Evolutionary conservation across 805 yeast species (phyloP).

Genomic region (Wickerhamiella spandovensis): DNA sequence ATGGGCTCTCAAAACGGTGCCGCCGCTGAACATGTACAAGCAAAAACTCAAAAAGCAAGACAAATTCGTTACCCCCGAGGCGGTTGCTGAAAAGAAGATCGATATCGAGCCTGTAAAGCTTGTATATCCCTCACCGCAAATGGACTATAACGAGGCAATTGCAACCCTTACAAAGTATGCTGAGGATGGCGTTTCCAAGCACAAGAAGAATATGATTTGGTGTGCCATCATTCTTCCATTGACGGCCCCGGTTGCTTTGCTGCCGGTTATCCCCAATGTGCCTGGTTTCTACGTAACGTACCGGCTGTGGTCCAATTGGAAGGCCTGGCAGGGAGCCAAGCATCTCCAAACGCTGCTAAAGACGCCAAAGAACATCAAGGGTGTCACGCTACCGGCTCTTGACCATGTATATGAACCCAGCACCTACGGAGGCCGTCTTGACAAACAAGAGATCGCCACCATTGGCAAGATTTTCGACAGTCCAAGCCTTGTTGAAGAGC

Average conservation of each 20-base stretch:
- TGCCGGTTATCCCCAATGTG: slow-evolving; percentile 82
- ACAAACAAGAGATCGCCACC: neutral
- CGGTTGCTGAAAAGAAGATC: slow-evolving; percentile 1
- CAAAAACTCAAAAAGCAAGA: slow-evolving; percentile 31
- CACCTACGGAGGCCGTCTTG: neutral
- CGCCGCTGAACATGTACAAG: slow-evolving; percentile 48
- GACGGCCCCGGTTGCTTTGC: slow-evolving; percentile 61
- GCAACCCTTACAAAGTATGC: slow-evolving; percentile 31
- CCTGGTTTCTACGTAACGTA: slow-evolving; percentile 82
- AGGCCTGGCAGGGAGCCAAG: slow-evolving; percentile 60
- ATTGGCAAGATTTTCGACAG: slow-evolving; percentile 9
- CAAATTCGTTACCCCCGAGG: slow-evolving; percentile 11
- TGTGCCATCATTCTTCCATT: slow-evolving; percentile 57
- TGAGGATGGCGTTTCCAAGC: slow-evolving; percentile 34
- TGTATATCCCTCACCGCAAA: slow-evolving; percentile 35
- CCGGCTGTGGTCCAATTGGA: slow-evolving; percentile 71
- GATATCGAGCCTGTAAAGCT: slow-evolving; percentile 25
- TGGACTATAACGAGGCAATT: slow-evolving; percentile 22
- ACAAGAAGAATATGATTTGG: slow-evolving; percentile 39
- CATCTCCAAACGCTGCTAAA: slow-evolving; percentile 50
- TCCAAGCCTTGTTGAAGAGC: slow-evolving; percentile 8
- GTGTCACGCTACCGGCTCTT: slow-evolving; percentile 13
- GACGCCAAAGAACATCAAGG: slow-evolving; percentile 26
- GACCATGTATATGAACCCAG: slow-evolving; percentile 4
- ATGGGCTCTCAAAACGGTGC: slow-evolving; percentile 58